These are phyloP conservation scores for Blastocladiella emersonii DNA, from an alignment of 371 early-diverging fungal genomes.

Conservation along the genomic window DNA sequence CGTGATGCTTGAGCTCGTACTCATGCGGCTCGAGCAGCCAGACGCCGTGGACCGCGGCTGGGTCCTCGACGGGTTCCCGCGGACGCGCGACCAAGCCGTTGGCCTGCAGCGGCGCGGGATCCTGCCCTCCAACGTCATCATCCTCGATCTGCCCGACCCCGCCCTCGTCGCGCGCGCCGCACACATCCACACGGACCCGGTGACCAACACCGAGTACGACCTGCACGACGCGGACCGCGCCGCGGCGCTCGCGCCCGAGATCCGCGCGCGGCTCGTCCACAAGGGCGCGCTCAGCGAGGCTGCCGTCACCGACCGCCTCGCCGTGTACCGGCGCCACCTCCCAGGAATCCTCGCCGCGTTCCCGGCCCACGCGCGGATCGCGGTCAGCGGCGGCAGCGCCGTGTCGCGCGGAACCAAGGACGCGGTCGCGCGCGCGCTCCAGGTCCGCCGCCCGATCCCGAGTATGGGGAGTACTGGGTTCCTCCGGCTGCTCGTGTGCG, in stretches of 20 bases:
- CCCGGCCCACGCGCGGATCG: neutral
- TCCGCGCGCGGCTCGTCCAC: neutral
- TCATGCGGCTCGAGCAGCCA: conserved; percentile 15
- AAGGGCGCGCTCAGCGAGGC: neutral
- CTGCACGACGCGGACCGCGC: neutral
- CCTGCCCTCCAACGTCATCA: conserved; percentile 7
- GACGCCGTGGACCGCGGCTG: conserved; percentile 20
- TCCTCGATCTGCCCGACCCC: neutral
- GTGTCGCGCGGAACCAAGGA: conserved; percentile 17
- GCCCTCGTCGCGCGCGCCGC: neutral
- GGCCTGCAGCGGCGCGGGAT: conserved; percentile 20
- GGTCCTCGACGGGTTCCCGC: conserved; percentile 29
- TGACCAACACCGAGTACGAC: neutral
- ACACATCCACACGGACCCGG: neutral
- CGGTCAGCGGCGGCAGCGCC: neutral
- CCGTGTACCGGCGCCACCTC: neutral
- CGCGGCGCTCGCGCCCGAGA: neutral
- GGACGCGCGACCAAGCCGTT: conserved; percentile 26
- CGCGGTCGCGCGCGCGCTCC: too few relatives aligned
- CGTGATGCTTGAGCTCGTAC: conserved; percentile 22
- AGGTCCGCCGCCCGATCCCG: too few relatives aligned
- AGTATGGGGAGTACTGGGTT: too few relatives aligned
- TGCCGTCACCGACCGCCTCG: neutral
- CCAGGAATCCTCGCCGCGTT: neutral
- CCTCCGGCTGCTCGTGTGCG: too few relatives aligned